Conservation (phyloP, 1,284 basidiomycete genomes). For the Ganoderma leucocontextum region DNA sequence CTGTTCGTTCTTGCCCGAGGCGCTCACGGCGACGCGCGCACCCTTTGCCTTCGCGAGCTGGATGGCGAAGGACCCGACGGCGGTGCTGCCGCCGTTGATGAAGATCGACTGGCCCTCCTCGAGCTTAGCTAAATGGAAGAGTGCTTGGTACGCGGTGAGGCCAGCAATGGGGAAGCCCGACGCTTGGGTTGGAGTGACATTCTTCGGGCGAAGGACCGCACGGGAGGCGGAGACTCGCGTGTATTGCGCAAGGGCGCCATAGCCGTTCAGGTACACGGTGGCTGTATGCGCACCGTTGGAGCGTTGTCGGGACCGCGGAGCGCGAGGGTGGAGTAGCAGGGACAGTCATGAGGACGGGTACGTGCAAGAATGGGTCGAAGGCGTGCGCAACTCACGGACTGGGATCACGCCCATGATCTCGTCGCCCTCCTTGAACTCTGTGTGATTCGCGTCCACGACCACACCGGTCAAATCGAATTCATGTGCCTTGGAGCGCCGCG, state of each 20-base stretch:
- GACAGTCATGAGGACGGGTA: background rate
- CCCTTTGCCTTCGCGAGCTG: slow-evolving; percentile 41
- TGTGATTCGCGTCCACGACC: slow-evolving; percentile 60
- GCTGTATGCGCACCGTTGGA: slow-evolving; percentile 8
- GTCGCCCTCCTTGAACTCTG: slow-evolving; percentile 62
- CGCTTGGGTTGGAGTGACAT: slow-evolving; percentile 30
- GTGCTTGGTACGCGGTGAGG: slow-evolving; percentile 35
- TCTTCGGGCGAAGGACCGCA: slow-evolving; percentile 28
- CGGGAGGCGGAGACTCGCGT: slow-evolving; percentile 23
- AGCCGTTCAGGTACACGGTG: slow-evolving; percentile 11
- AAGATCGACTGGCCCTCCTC: slow-evolving; percentile 36
- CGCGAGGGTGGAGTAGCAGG: background rate
- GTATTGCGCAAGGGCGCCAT: slow-evolving; percentile 37
- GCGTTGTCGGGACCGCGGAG: background rate
- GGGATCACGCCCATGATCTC: slow-evolving; percentile 64
- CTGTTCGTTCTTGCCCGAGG: slow-evolving; percentile 40
- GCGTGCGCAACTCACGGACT: slow-evolving; percentile 42
- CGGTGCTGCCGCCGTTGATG: slow-evolving; percentile 38
- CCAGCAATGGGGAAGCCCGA: slow-evolving; percentile 31
- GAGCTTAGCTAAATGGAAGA: slow-evolving; percentile 28
- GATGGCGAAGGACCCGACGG: slow-evolving; percentile 36
- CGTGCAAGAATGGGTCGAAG: background rate
- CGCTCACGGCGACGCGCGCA: slow-evolving; percentile 37
- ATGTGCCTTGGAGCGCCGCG: slow-evolving; percentile 57
- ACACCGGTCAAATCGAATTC: slow-evolving; percentile 72